Base-by-base conservation (phyloP, 2,329 filamentous ascomycete genomes). In the Scedosporium minutisporum region DNA sequence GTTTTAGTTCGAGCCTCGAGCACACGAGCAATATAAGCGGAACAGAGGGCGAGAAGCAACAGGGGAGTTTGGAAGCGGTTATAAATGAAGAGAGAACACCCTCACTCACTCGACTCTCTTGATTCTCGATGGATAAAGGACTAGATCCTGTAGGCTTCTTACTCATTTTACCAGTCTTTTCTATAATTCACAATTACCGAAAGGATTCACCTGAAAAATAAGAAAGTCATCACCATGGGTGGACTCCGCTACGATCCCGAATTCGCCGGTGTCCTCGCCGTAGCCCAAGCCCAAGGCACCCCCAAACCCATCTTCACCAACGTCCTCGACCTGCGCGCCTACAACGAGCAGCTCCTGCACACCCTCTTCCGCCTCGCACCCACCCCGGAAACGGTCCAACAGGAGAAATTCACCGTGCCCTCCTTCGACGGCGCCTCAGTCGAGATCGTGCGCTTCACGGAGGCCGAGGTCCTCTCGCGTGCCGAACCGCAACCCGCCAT, bases 401-500 rank as follows among this genome's bases (percentile, higher is more conserved):
- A 65, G 38, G 62, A 61, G 4, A 51, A 62, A 27, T 64, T 69
- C 41, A 38, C 61, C 3, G 41, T 69, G 42, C 58, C 59, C 5
- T 68, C 65, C 51, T 58, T 62, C 60, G 67, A 69, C 38, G 65
- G 63, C 16, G 48, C 61, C 9, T 46, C 62, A 2, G 58, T 70
- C 46, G 62, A 59, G 18, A 23, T 71, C 9, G 63, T 65, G 5
- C 66, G 64, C 58, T 68, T 66, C 57, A 60, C 65, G 2, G 62
- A 61, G 3, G 51, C 62, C 6, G 53, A 61, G 7, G 53, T 57
- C 18, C 16, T 44, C 14, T 27, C n/a, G 7, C 27, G n/a, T 2
- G 3, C 57, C 2, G 51, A 23, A 6, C 62, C 64, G 3, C 63
- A 63, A 55, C 68, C 70, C 5, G 74, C 72, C 9, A 67, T 77